phyloP scores from a whole-genome alignment of 805 yeast genomes.

The Zygoascus bituminiphila region DNA sequence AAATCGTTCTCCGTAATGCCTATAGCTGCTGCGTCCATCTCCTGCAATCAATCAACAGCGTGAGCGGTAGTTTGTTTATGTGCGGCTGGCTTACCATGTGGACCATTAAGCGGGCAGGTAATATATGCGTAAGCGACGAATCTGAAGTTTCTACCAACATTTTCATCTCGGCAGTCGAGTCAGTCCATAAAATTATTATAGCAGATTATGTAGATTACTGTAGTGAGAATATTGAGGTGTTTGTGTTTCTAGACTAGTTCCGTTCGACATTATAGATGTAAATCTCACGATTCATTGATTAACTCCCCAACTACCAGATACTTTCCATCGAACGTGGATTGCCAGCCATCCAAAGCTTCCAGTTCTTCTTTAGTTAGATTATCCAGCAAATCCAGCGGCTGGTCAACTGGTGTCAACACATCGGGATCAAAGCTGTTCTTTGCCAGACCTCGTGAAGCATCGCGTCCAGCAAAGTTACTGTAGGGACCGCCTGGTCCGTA shows the following conservation, averaged over 20 bases:
- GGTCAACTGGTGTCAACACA: conserved; percentile 56
- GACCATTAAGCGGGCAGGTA: not conserved
- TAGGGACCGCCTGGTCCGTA: conserved; percentile 97
- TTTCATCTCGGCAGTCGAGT: too few species aligned
- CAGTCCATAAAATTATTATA: too few species aligned
- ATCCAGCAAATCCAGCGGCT: conserved; percentile 66
- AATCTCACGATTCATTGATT: conserved; percentile 3
- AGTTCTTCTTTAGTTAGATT: conserved; percentile 54
- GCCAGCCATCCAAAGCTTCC: conserved; percentile 78
- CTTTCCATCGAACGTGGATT: conserved; percentile 68
- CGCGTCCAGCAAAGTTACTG: conserved; percentile 90
- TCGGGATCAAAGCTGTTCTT: conserved; percentile 72
- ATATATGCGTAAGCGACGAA: not conserved
- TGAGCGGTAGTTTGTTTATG: not conserved
- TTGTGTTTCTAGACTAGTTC: too few species aligned
- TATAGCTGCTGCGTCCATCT: not conserved
- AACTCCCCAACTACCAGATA: conserved; percentile 70
- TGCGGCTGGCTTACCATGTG: not conserved
- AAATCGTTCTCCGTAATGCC: not conserved
- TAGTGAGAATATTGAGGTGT: too few species aligned
- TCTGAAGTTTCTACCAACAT: too few species aligned
- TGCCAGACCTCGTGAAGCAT: conserved; percentile 90
- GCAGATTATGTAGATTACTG: too few species aligned
- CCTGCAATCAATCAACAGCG: too few species aligned
- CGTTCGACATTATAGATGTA: too few species aligned